Evolutionary conservation across 1,139 yeast species (phyloP), one percentile per base, ranked within the genome.

Genomic region (Insectozyma bohioensis): DNA sequence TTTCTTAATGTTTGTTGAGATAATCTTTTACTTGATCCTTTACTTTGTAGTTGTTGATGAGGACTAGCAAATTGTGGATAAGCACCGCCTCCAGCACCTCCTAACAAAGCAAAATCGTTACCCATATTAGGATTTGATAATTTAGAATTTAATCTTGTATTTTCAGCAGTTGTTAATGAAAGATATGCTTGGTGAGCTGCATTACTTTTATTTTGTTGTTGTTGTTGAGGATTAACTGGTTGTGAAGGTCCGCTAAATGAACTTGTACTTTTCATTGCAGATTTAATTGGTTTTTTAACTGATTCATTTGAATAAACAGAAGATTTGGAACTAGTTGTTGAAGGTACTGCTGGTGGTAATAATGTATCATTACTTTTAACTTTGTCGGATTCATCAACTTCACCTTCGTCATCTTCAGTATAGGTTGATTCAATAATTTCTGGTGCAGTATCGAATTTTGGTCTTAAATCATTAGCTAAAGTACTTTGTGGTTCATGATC

Each of bases 91-190:
- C 28, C 15, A 16, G 28, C 28, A 20, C 34, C 35, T n/a, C 36
- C 35, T 14, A 37, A 14, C 14, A 36, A 26, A 10, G 39, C 33
- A 25, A 25, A 35, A 22, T 38, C 41, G 6, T 26, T 30, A 16
- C 31, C 26, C 6, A 29, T 14, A 17, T 29, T 18, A 4, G 41
- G 28, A 28, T 35, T 35, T 6, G 45, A 67, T 29, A 77, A 52
- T 52, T 77, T 74, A 1, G 88, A 82, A 54, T 83, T 83, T 37
- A 81, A 50, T 39, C 88, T 67, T 0, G 94, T 83, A 53, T 83
- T 83, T 50, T 83, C 88, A 1, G 90, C 88, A 0, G 94, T 83
- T 1, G 88, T 72, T 35, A 81, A 58, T 0, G 86, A 78, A 30
- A 81, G 54, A 46, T 82, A 81, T 0, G 84, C 88, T 41, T 72